Evolutionary conservation across 1,139 yeast species (phyloP), one percentile per base, ranked within the genome.

Genomic region (Suzukiozyma palmioleophila): DNA sequence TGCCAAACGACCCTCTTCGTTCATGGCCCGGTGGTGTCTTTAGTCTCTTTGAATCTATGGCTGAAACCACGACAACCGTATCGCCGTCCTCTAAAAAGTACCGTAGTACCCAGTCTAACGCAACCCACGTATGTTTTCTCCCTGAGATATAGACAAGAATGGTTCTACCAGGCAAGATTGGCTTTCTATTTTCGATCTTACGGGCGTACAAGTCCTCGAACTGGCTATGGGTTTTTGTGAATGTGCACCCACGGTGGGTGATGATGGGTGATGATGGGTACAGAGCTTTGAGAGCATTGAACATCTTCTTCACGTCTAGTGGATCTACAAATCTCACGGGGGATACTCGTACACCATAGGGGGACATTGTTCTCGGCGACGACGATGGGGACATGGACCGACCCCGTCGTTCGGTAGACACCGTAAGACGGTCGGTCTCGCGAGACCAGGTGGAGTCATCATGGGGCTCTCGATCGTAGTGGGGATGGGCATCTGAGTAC

Each of bases 91-190:
- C 78, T 10, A 80, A 56, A 13, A 80, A 62, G 33, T 65, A 62
- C 33, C 64, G 65, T 42, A 84, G 58, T 3, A 76, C 62, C 84
- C 85, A 84, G 55, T 84, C 95, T 36, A 84, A 60, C 0, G 88
- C 81, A 3, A 82, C 87, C 92, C 94, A 84, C 0, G 92, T 82
- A 59, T 84, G 90, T 35, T 66, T 72, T 44, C 90, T 65, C 1
- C 88, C 95, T 45, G 81, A 73, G 6, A 84, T 67, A 54, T 83
- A 84, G 21, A 82, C 80, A 50, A 84, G 53, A 8, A 84, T 68
- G 2, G 74, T 73, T 51, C 90, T 62, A 31, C 66, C 63, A 1
- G 79, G 79, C 36, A 78, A 57, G 5, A 66, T 62, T 16, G 86
- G 71, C 16, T 52, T 52, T 46, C 47, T 47, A 16, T 60, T 57